phyloP scores from a whole-genome alignment of 129 eudicot species.

The Saposhnikovia divaricata region DNA sequence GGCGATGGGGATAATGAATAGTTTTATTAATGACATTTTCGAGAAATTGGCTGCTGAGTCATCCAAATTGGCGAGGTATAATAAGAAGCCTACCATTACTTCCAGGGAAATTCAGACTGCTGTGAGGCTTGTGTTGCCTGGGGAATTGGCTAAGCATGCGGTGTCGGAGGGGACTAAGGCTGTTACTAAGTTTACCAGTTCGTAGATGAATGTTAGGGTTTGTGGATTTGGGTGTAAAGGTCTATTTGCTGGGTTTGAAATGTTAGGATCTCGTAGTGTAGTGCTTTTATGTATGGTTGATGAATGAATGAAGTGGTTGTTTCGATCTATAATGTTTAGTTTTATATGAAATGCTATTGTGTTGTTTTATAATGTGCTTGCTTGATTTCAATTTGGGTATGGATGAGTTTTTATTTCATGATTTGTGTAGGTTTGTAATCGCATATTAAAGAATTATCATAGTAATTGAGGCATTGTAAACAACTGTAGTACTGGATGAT shows the following conservation, averaged over 20 bases:
- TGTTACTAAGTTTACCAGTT: constrained; percentile 15
- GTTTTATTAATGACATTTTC: background rate
- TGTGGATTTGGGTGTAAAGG: background rate
- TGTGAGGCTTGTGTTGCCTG: constrained; percentile 23
- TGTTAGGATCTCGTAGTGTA: background rate
- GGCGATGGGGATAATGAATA: constrained; percentile 7
- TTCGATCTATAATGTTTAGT: background rate
- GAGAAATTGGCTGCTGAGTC: constrained; percentile 16
- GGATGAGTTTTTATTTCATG: no score
- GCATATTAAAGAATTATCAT: no score
- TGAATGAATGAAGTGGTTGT: background rate
- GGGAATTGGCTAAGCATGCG: constrained; percentile 24
- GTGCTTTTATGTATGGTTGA: background rate
- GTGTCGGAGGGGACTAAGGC: constrained; percentile 11
- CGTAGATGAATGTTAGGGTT: background rate
- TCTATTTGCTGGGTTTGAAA: background rate
- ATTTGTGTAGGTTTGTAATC: no score
- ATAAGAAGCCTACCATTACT: constrained; percentile 23
- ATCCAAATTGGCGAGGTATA: constrained; percentile 20
- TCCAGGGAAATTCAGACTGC: constrained; percentile 23
- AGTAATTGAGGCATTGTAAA: no score
- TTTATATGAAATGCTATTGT: background rate
- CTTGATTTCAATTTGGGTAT: no score
- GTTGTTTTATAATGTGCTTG: no score
- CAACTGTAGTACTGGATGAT: no score